Evolutionary conservation across 257 asterid species (phyloP), one percentile per base, ranked within the genome.

Genomic region (Linderniella brevidens): DNA sequence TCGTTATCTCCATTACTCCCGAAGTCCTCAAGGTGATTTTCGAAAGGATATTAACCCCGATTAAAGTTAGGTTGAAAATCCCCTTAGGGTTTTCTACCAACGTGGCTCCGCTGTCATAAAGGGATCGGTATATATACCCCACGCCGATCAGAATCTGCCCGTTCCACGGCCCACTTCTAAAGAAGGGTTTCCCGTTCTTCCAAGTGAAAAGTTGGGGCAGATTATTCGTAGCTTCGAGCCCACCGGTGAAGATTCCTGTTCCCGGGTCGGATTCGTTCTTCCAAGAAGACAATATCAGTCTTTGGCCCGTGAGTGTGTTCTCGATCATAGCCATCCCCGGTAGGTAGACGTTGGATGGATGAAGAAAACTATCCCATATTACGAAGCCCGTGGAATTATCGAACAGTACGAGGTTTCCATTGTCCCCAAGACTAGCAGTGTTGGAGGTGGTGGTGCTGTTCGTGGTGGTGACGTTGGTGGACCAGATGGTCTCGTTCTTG

Each of bases 151-250:
- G 58, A 13, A 49, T 43, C 45, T 50, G 61, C n/a, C 72, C 72
- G 45, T 61, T 66, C 72, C 72, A 66, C 35, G 68, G 72, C 12
- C 72, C 92, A 29, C 72, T 68, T 19, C 86, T 68, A 82, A 77
- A 70, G 46, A 38, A 10, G 15, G 52, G 57, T 1, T 44, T 41
- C 11, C 50, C 64, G 29, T 66, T 47, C 1, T 62, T 45, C 81
- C 79, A 61, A 6, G 68, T 35, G 44, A 56, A 59, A 11, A 68
- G 0, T 18, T 76, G 76, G 0, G 78, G 72, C 19, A 62, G 19
- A 11, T 52, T 56, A n/a, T n/a, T 25, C 9, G 7, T 8, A 0
- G 49, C 66, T 17, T 59, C 8, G 3, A 56, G 57, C 0, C 54
- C 68, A 39, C 59, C 0, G 4, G 73, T 58, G 59, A 65, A 76